phyloP scores from a whole-genome alignment of 2,329 filamentous ascomycete genomes.

The Mycosphaerella sp. region DNA sequence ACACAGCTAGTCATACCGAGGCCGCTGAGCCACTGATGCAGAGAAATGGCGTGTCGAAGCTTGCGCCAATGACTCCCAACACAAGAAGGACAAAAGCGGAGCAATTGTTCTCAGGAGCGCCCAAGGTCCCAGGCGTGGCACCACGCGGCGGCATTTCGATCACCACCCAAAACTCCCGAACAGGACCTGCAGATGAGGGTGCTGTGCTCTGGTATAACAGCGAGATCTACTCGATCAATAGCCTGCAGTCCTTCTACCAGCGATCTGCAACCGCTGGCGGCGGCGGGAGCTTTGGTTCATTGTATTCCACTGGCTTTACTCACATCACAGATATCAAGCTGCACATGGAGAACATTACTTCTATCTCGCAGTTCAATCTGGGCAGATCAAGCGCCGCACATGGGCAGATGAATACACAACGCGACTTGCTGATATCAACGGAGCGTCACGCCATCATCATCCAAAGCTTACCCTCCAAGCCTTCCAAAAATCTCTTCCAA shows the following conservation, averaged over 20 bases:
- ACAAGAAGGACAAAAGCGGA: slow-evolving; percentile 44
- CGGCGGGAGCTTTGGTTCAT: slow-evolving; percentile 32
- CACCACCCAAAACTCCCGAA: slow-evolving; percentile 28
- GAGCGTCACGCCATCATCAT: slow-evolving; percentile 43
- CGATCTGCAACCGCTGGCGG: slow-evolving; percentile 34
- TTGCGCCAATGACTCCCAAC: slow-evolving; percentile 49
- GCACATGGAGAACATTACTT: slow-evolving; percentile 40
- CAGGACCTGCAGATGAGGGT: slow-evolving; percentile 39
- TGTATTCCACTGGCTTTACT: slow-evolving; percentile 38
- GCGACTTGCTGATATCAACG: slow-evolving; percentile 40
- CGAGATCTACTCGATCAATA: slow-evolving; percentile 42
- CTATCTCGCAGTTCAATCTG: slow-evolving; percentile 40
- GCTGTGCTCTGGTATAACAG: slow-evolving; percentile 44
- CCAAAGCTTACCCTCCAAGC: slow-evolving; percentile 31
- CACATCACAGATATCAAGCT: slow-evolving; percentile 40
- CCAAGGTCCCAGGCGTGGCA: slow-evolving; percentile 30
- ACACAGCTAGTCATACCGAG: slow-evolving; percentile 21
- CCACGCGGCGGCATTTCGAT: slow-evolving; percentile 42
- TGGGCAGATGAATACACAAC: slow-evolving; percentile 40
- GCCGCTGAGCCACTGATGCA: slow-evolving; percentile 26
- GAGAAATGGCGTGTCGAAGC: slow-evolving; percentile 32
- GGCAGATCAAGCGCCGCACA: slow-evolving; percentile 28
- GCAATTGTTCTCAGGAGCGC: slow-evolving; percentile 40
- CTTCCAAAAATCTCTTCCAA: slow-evolving; percentile 31
- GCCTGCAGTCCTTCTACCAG: slow-evolving; percentile 42